These are phyloP conservation scores for Leptographium galeiforme DNA, from an alignment of 2,329 filamentous ascomycete genomes.

Conservation along the genomic window DNA sequence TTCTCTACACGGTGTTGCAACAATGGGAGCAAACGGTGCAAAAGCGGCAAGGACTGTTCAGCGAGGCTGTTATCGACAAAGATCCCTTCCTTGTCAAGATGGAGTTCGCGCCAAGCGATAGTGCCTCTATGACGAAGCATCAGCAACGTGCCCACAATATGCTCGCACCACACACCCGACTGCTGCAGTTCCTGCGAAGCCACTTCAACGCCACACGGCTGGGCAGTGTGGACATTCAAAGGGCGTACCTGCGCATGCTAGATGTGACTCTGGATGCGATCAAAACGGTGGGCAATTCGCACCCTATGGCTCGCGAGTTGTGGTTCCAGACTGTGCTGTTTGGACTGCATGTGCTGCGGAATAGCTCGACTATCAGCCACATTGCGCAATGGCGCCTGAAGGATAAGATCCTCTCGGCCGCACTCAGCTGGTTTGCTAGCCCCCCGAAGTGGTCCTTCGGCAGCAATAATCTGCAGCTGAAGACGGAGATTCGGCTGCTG, in stretches of 20 bases:
- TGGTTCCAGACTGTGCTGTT: slow-evolving; percentile 81
- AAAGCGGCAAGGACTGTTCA: slow-evolving; percentile 70
- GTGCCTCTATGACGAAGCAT: slow-evolving; percentile 56
- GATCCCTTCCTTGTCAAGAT: slow-evolving; percentile 87
- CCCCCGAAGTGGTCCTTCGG: slow-evolving; percentile 88
- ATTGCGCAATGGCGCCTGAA: slow-evolving; percentile 69
- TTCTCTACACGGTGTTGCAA: slow-evolving; percentile 75
- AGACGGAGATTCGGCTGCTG: slow-evolving; percentile 77
- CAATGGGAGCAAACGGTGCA: slow-evolving; percentile 82
- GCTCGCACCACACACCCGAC: slow-evolving; percentile 70
- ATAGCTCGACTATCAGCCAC: slow-evolving; percentile 52
- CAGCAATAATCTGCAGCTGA: slow-evolving; percentile 83
- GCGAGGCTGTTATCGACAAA: slow-evolving; percentile 52
- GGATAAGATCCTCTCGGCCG: slow-evolving; percentile 76
- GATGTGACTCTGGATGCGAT: slow-evolving; percentile 66
- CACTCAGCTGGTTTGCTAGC: slow-evolving; percentile 75
- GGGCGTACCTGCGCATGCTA: slow-evolving; percentile 69
- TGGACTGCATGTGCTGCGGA: slow-evolving; percentile 61
- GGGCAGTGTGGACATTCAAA: slow-evolving; percentile 67
- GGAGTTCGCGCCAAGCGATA: slow-evolving; percentile 87
- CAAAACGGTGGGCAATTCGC: slow-evolving; percentile 48
- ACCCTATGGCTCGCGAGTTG: slow-evolving; percentile 84
- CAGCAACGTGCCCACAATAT: slow-evolving; percentile 72
- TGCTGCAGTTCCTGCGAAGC: slow-evolving; percentile 82
- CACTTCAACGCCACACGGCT: slow-evolving; percentile 91